Evolutionary conservation across 2,329 filamentous ascomycete species (phyloP).

Genomic region (Macrophomina pseudophaseolina): DNA sequence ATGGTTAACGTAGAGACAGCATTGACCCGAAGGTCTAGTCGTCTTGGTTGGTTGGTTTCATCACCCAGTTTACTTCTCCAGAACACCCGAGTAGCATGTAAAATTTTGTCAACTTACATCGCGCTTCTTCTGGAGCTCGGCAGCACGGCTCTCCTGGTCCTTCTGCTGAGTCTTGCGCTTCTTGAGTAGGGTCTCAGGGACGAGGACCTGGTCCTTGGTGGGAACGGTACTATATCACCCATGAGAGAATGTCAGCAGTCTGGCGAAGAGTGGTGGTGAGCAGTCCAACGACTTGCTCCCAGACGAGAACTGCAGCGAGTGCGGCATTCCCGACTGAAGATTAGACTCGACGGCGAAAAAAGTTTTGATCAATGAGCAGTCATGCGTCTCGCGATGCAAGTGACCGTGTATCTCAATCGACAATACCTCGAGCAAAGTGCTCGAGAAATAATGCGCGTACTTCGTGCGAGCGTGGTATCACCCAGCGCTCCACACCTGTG

Average conservation of each 20-base stretch:
- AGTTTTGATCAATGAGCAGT: slow-evolving; percentile 77
- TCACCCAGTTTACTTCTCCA: slow-evolving; percentile 64
- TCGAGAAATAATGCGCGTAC: slow-evolving; percentile 60
- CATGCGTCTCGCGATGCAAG: slow-evolving; percentile 29
- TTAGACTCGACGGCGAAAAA: slow-evolving; percentile 74
- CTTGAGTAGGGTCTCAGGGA: slow-evolving; percentile 99
- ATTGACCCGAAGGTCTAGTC: slow-evolving; percentile 94
- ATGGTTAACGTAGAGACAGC: slow-evolving; percentile 98
- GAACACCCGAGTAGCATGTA: not conserved
- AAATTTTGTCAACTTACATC: slow-evolving; percentile 66
- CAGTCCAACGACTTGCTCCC: slow-evolving; percentile 63
- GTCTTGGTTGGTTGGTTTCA: slow-evolving; percentile 82
- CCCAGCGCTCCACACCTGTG: slow-evolving; percentile 31
- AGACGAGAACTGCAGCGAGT: slow-evolving; percentile 90
- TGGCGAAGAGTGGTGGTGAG: slow-evolving; percentile 59
- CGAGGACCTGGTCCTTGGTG: slow-evolving; percentile 92
- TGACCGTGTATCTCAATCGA: slow-evolving; percentile 66
- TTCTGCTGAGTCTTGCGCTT: slow-evolving; percentile 99
- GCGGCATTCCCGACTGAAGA: slow-evolving; percentile 87
- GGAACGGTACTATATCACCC: slow-evolving; percentile 75
- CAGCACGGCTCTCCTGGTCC: slow-evolving; percentile 86
- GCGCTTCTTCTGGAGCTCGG: slow-evolving; percentile 85
- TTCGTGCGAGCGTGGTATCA: slow-evolving; percentile 13
- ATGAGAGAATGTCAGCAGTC: slow-evolving; percentile 59
- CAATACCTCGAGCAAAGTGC: slow-evolving; percentile 69